Percentiles rank a stretch among this genome's conserved stretches.
These are phyloP conservation scores for Coprinopsis cinerea DNA, from an alignment of 768 basidiomycete species.

Conservation along the genomic window DNA sequence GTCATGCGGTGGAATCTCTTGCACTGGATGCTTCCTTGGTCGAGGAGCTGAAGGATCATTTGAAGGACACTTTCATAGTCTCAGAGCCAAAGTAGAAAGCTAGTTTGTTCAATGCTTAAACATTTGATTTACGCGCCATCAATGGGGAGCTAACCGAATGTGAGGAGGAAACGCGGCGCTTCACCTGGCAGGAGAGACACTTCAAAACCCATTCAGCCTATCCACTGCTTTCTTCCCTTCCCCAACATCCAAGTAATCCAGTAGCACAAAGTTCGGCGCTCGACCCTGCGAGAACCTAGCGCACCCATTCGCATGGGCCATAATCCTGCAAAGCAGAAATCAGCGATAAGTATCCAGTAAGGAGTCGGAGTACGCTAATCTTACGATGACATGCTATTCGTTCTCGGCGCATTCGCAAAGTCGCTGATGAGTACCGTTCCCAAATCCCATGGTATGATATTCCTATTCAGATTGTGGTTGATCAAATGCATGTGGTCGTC, in stretches of 20 bases:
- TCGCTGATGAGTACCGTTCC: conserved; percentile 22
- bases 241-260: conserved; percentile 43
- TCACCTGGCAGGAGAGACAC: no score
- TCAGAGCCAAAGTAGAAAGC: no score
- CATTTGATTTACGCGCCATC: no score
- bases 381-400: conserved; percentile 24
- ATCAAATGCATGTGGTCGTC: conserved; percentile 53
- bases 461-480: conserved; percentile 50
- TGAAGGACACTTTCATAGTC: no score
- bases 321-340: conserved; percentile 18
- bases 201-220: conserved; percentile 32
- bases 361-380: neutral
- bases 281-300: conserved; percentile 31
- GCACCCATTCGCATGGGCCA: conserved; percentile 38
- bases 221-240: conserved; percentile 33
- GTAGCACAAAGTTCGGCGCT: conserved; percentile 41
- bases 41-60: no score
- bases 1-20: no score
- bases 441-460: conserved; percentile 25
- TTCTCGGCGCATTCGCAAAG: conserved; percentile 20
- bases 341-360: neutral
- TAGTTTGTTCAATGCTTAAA: no score
- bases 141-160: no score
- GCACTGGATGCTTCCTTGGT: no score
- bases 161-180: no score